Evolutionary conservation across 2,329 filamentous ascomycete genomes (phyloP).

Genomic region (Aspergillus niger): DNA sequence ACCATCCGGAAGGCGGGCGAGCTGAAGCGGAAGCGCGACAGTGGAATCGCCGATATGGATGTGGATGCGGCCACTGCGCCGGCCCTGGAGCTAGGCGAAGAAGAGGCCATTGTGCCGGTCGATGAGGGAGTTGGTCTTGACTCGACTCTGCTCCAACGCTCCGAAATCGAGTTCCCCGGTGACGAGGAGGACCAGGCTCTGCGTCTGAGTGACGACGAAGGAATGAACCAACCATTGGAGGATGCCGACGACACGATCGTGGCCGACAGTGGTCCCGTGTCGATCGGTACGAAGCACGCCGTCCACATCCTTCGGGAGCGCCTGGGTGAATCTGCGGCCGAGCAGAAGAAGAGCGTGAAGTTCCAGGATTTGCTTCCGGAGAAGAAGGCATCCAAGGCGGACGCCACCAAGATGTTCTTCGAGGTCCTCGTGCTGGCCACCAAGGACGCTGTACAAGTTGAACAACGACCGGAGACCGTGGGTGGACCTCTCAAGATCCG

Average conservation of each 20-base stretch:
- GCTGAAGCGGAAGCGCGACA: slow-evolving; percentile 91
- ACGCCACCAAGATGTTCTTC: slow-evolving; percentile 99
- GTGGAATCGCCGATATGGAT: slow-evolving; percentile 78
- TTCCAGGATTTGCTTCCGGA: slow-evolving; percentile 93
- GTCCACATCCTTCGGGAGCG: slow-evolving; percentile 90
- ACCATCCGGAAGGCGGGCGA: slow-evolving; percentile 74
- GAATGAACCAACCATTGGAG: slow-evolving; percentile 52
- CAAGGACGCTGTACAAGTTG: slow-evolving; percentile 96
- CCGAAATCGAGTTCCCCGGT: slow-evolving; percentile 68
- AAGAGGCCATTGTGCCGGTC: slow-evolving; percentile 57
- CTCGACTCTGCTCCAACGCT: slow-evolving; percentile 49
- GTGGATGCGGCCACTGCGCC: slow-evolving; percentile 67
- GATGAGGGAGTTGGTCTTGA: slow-evolving; percentile 57
- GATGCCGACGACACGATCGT: slow-evolving; percentile 81
- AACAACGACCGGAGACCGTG: slow-evolving; percentile 72
- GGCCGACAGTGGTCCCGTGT: slow-evolving; percentile 84
- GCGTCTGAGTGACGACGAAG: slow-evolving; percentile 52
- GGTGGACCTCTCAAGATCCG: slow-evolving; percentile 80
- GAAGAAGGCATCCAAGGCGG: slow-evolving; percentile 74
- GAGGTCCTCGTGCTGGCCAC: slow-evolving; percentile 93
- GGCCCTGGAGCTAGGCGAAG: slow-evolving; percentile 62
- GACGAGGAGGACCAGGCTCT: slow-evolving; percentile 53
- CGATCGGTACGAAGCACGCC: slow-evolving; percentile 88
- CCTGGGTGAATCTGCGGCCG: slow-evolving; percentile 68
- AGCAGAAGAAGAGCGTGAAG: slow-evolving; percentile 76